Base-by-base conservation (phyloP, 1,284 basidiomycete species). In the Earliella scabrosa region DNA sequence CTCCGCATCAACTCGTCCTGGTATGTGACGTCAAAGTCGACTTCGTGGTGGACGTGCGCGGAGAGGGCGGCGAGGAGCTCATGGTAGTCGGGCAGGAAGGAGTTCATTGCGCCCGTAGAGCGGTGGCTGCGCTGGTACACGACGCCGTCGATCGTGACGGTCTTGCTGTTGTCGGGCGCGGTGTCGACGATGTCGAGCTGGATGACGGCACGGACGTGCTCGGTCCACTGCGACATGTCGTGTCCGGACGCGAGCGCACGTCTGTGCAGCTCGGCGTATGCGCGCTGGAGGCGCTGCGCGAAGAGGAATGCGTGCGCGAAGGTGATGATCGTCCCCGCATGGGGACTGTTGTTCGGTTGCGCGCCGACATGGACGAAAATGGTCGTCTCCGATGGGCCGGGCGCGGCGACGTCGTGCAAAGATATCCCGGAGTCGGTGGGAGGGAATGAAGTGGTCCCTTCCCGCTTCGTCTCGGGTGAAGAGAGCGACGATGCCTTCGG, bases 311-410 rank as follows among this genome's bases (percentile, higher is more conserved):
- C 68, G 7, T 64, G 45, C 16, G 67, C 41, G 56, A 73, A 70
- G 20, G 57, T 61, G 46, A 66, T 55, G 40, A 73, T 64, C 5
- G 71, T 72, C 5, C 71, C 71, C 0, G 59, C 55, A 51, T 73
- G 71, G 4, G 69, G 69, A 44, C 63, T 66, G 57, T 67, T 71
- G 56, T 73, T 73, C 7, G 71, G 71, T 48, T 73, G 71, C 21
- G 69, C 65, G 31, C 71, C 70, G 45, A 71, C 65, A 29, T 71
- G 70, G n/a, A 71, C 48, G 52, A 40, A 44, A 20, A 41, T 13
- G 14, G 20, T 23, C n/a, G 18, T 18, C 21, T 41, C n/a, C 31
- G n/a, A n/a, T n/a, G n/a, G n/a, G n/a, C n/a, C n/a, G n/a, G n/a
- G n/a, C n/a, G n/a, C n/a, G n/a, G n/a, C n/a, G n/a, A n/a, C n/a